These are phyloP conservation scores for Batkoa obscura DNA, from an alignment of 371 early-diverging fungal genomes.

Conservation along the genomic window DNA sequence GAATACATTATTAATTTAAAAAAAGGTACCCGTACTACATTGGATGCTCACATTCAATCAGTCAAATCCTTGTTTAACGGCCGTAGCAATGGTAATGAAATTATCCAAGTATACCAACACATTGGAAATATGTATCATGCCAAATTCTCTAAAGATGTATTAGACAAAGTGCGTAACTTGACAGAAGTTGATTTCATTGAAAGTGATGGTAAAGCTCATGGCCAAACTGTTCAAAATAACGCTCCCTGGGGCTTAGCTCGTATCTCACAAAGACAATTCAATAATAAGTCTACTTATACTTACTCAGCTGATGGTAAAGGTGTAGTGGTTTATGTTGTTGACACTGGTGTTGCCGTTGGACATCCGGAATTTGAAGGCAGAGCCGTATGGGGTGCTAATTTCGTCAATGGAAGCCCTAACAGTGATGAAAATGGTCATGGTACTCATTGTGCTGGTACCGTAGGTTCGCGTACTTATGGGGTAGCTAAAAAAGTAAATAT, in stretches of 20 bases:
- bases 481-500: slow-evolving; percentile 73
- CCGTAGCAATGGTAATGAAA: background rate
- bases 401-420: too few species aligned
- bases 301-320: slow-evolving; percentile 28
- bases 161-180: background rate
- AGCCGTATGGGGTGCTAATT: too few species aligned
- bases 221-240: background rate
- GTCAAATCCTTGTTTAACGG: background rate
- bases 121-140: background rate
- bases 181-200: background rate
- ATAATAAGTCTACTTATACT: slow-evolving; percentile 9
- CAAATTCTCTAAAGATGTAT: background rate
- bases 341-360: slow-evolving; percentile 44
- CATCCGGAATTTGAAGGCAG: too few species aligned
- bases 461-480: slow-evolving; percentile 53
- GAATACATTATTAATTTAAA: background rate
- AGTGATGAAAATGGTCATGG: too few species aligned
- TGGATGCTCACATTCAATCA: background rate
- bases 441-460: too few species aligned
- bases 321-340: slow-evolving; percentile 45
- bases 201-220: background rate
- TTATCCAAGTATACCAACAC: background rate
- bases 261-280: slow-evolving; percentile 17
- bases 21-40: background rate
- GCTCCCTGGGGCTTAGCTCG: slow-evolving; percentile 30